Base-by-base conservation (phyloP, 2,329 filamentous ascomycete species). In the Orbilia brochopaga region DNA sequence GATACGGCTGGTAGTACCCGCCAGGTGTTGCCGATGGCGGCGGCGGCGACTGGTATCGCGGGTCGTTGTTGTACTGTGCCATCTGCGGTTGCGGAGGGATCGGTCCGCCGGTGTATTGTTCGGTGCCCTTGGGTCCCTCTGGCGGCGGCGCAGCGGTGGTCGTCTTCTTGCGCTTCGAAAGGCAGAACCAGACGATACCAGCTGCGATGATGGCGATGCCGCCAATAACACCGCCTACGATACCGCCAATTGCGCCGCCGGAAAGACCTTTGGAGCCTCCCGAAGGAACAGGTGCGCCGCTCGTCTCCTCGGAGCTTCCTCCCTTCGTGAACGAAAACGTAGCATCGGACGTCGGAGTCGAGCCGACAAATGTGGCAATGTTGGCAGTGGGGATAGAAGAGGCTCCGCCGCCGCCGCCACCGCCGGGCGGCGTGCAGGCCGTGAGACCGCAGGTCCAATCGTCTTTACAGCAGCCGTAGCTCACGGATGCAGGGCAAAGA, bases 21-120 rank as follows among this genome's bases (percentile, higher is more conserved):
- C 21, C 42, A 30, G 64, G 56, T 5, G 21, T 42, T 54, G 60
- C 27, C 1, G 51, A 44, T n/a, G 58, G 58, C 27, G 59, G 66
- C 24, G 59, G 59, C 7, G 59, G 66, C 4, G 66, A 56, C 37
- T 53, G 52, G 42, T 63, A 69, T 40, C 58, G 30, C 46, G 52
- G 58, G 24, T 58, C 64, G 30, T 17, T 13, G 5, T 23, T 19
- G 46, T 70, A 70, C 24, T 64, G 59, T 6, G 59, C 59, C 66
- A 70, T 70, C 35, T 64, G 66, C 30, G 66, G 66, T 55, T 70
- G 66, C n/a, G 66, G 66, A 35, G 66, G 66, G 30, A 70, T 70
- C 50, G 66, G 66, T 1, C 66, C 66, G 48, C 66, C 66, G 8
- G 66, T 70, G 24, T 70, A 70, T 32, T 62, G 59, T 24, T 70